Conservation (phyloP, 2,329 filamentous ascomycete species). For the Chaetomium sp. region DNA sequence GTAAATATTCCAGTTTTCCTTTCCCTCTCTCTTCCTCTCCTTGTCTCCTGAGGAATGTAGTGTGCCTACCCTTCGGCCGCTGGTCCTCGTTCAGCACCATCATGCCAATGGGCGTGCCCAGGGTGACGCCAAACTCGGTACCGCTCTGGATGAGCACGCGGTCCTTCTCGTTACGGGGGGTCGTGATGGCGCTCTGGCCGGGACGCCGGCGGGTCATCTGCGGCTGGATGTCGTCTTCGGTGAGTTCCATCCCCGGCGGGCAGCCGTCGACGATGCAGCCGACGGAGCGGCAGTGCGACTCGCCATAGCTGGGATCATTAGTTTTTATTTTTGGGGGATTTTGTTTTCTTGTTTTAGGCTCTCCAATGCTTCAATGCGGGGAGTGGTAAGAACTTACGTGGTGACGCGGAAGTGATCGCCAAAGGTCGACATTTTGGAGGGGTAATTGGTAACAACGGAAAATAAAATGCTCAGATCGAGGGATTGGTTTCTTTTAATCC, state of each 20-base stretch:
- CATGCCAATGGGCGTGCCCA: constrained; percentile 86
- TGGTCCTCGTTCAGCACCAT: constrained; percentile 89
- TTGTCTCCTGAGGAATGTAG: neutral
- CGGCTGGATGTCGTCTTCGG: constrained; percentile 83
- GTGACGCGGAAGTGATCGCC: constrained; percentile 76
- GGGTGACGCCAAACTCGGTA: constrained; percentile 79
- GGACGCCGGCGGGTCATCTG: constrained; percentile 88
- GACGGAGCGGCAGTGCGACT: constrained; percentile 76
- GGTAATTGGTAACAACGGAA: neutral
- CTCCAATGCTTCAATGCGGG: neutral
- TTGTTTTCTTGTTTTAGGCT: too few species aligned
- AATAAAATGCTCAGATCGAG: neutral
- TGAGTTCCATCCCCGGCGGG: constrained; percentile 80
- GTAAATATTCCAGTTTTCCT: too few species aligned
- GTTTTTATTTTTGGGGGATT: too few species aligned
- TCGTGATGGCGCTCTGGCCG: constrained; percentile 84
- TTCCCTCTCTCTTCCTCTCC: neutral
- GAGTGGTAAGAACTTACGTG: constrained; percentile 49
- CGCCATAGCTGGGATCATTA: constrained; percentile 37
- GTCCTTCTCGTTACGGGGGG: constrained; percentile 89
- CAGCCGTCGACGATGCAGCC: constrained; percentile 92
- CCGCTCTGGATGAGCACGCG: constrained; percentile 87
- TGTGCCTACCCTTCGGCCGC: constrained; percentile 53
- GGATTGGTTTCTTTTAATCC: neutral
- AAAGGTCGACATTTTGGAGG: constrained; percentile 72